phyloP scores from a whole-genome alignment of 345 rosid species.

The Erucastrum elatum region DNA sequence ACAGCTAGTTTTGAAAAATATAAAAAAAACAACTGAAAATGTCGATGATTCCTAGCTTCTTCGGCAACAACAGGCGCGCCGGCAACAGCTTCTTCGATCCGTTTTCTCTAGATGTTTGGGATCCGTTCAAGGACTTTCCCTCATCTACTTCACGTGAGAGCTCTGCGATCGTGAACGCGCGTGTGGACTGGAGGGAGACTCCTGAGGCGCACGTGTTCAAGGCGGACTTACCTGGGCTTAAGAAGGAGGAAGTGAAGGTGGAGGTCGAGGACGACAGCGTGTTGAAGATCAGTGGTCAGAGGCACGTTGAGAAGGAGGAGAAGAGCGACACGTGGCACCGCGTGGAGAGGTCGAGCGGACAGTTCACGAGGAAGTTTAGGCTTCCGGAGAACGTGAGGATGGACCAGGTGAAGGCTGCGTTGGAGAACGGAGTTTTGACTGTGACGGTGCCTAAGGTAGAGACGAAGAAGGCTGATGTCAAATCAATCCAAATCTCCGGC shows the following conservation, averaged over 20 bases:
- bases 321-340: constrained; percentile 41
- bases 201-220: constrained; percentile 41
- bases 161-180: constrained; percentile 28
- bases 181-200: constrained; percentile 42
- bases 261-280: constrained; percentile 44
- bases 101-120: constrained; percentile 29
- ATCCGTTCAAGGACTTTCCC: constrained; percentile 29
- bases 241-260: constrained; percentile 47
- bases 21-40: not conserved
- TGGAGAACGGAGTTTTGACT: constrained; percentile 61
- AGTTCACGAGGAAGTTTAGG: constrained; percentile 39
- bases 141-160: constrained; percentile 17
- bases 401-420: constrained; percentile 48
- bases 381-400: constrained; percentile 39
- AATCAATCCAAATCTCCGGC: constrained; percentile 50
- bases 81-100: constrained; percentile 42
- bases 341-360: constrained; percentile 35
- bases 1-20: not conserved
- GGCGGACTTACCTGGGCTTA: constrained; percentile 36
- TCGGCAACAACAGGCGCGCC: constrained; percentile 40
- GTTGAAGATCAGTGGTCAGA: constrained; percentile 41
- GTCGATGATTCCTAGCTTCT: constrained; percentile 41
- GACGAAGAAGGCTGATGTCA: constrained; percentile 41
- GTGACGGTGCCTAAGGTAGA: constrained; percentile 50
- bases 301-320: constrained; percentile 41